phyloP scores from a whole-genome alignment of 2,329 filamentous ascomycete genomes.

The Arthrocladium fulminans region DNA sequence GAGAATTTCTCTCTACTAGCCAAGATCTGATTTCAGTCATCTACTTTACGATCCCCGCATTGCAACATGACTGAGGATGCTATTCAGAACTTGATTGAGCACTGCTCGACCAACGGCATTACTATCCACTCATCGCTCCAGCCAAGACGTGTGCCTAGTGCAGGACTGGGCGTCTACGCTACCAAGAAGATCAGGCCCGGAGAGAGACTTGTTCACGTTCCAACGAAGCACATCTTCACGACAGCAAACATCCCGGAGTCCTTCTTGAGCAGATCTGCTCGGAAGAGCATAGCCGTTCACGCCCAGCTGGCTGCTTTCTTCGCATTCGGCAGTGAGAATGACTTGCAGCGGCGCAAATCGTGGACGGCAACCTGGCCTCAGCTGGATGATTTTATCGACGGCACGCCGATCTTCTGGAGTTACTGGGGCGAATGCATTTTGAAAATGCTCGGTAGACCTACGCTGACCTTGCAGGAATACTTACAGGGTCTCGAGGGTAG shows the following conservation, averaged over 20 bases:
- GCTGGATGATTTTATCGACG: conserved; percentile 12
- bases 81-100: conserved; percentile 9
- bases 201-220: conserved; percentile 14
- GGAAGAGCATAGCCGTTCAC: conserved; percentile 14
- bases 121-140: conserved; percentile 7
- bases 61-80: not conserved
- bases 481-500: not conserved
- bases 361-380: conserved; percentile 19
- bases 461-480: not conserved
- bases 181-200: conserved; percentile 3
- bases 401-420: conserved; percentile 14
- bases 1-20: no score
- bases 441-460: not conserved
- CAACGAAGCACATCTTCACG: conserved; percentile 12
- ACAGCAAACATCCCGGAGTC: conserved; percentile 10
- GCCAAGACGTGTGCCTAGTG: conserved; percentile 10
- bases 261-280: conserved; percentile 8
- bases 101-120: conserved; percentile 12
- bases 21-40: no score
- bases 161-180: conserved; percentile 15
- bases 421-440: conserved; percentile 8
- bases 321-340: conserved; percentile 12
- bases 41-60: no score
- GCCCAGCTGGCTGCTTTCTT: conserved; percentile 16
- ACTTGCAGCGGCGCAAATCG: conserved; percentile 3